Percentiles rank a stretch among this genome's conserved stretches.
These are phyloP conservation scores for Glycine soja DNA, from an alignment of 306 rosid species.

Conservation along the genomic window DNA sequence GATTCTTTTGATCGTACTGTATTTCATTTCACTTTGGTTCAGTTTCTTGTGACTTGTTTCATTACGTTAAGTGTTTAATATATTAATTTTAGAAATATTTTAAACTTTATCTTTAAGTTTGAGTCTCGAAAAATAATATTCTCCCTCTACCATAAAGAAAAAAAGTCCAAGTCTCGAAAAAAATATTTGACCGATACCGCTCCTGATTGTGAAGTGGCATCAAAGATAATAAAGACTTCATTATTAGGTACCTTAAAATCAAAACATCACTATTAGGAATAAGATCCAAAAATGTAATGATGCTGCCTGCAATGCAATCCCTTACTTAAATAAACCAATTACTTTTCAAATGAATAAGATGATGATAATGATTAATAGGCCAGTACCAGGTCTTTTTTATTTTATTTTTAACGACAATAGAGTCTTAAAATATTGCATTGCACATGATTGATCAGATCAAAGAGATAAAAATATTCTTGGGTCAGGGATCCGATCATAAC, in stretches of 20 bases:
- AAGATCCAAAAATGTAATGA: neutral
- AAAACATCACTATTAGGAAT: neutral
- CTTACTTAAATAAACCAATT: neutral
- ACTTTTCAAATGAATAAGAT: neutral
- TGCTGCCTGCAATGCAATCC: neutral
- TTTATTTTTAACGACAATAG: no score
- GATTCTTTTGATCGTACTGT: no score
- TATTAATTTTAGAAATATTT: neutral
- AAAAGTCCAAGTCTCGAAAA: no score
- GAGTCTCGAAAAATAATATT: neutral
- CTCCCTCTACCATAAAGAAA: no score
- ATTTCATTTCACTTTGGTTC: no score
- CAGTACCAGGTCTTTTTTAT: no score
- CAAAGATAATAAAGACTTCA: neutral
- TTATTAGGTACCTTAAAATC: constrained; percentile 11
- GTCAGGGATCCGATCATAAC: no score
- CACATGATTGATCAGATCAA: neutral
- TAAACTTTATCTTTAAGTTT: neutral
- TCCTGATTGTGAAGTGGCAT: neutral
- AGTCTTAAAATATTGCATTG: no score
- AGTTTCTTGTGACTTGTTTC: no score
- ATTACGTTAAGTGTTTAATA: no score
- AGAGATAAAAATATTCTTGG: neutral
- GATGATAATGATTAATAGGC: no score
- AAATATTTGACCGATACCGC: no score